A percentile compares a stretch with the other conserved stretches of the same genome.
Evolutionary conservation across 352 stramenopile genomes (phyloP).

Genomic region (Phytophthora megakarya): DNA sequence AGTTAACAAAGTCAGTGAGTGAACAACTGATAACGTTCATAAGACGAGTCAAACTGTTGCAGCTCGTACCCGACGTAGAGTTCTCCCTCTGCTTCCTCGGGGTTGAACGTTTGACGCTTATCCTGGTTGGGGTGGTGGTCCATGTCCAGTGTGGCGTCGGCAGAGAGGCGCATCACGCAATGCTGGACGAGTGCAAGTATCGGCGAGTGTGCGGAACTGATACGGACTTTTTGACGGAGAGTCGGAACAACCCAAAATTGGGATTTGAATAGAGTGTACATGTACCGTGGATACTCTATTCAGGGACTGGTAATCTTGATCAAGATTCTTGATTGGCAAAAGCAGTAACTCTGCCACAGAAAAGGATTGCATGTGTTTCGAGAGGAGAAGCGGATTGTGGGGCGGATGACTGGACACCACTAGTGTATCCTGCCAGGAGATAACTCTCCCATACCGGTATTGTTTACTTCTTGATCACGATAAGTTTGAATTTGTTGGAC

Average conservation of each 20-base stretch:
- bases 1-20: slow-evolving; percentile 7
- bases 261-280: no score
- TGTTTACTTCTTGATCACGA: no score
- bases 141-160: slow-evolving; percentile 11
- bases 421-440: no score
- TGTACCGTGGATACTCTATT: neutral
- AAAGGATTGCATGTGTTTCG: slow-evolving; percentile 8
- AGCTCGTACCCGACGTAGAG: slow-evolving; percentile 65
- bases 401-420: neutral
- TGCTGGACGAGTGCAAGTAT: neutral
- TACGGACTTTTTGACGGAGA: slow-evolving; percentile 13
- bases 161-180: slow-evolving; percentile 21
- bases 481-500: no score
- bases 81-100: slow-evolving; percentile 54
- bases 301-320: neutral
- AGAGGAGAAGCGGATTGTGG: neutral
- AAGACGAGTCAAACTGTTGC: slow-evolving; percentile 15
- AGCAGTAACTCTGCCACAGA: neutral
- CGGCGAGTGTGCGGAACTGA: slow-evolving; percentile 16
- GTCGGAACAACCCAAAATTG: slow-evolving; percentile 14
- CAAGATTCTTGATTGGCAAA: neutral
- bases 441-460: no score
- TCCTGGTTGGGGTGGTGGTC: slow-evolving; percentile 27
- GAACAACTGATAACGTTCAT: slow-evolving; percentile 21
- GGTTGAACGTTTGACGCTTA: slow-evolving; percentile 14